Evolutionary conservation across 2,329 filamentous ascomycete genomes (phyloP).

Genomic region (Phialophora macrospora): DNA sequence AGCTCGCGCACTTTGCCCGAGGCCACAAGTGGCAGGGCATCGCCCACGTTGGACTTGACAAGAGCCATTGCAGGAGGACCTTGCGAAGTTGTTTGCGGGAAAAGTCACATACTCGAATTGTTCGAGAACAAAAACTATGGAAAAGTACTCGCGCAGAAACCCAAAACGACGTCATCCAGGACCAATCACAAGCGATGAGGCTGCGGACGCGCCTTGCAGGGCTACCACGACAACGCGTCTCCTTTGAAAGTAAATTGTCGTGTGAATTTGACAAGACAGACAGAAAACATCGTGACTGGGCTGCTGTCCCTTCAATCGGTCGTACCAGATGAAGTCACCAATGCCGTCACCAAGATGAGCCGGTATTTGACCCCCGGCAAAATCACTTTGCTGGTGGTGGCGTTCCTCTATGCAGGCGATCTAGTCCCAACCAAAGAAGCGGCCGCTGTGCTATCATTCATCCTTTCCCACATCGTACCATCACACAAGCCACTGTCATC

Average conservation of each 20-base stretch:
- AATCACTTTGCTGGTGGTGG: conserved; percentile 77
- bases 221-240: not conserved
- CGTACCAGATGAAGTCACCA: not conserved
- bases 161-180: not conserved
- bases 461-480: conserved; percentile 70
- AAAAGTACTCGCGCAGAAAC: not conserved
- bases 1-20: conserved; percentile 81
- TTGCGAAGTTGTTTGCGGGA: not conserved
- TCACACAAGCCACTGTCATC: conserved; percentile 43
- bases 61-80: conserved; percentile 32
- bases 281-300: not conserved
- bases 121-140: not conserved
- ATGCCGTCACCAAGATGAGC: conserved; percentile 60
- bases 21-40: conserved; percentile 57
- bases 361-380: conserved; percentile 89
- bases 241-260: not conserved
- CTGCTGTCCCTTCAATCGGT: not conserved
- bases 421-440: conserved; percentile 71
- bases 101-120: not conserved
- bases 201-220: not conserved
- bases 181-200: not conserved
- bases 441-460: conserved; percentile 76
- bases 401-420: conserved; percentile 79
- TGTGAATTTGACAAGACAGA: not conserved
- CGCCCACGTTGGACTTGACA: conserved; percentile 49